phyloP scores from a whole-genome alignment of 1,139 yeast genomes.

The Nakaseomyces uthaithaninus region DNA sequence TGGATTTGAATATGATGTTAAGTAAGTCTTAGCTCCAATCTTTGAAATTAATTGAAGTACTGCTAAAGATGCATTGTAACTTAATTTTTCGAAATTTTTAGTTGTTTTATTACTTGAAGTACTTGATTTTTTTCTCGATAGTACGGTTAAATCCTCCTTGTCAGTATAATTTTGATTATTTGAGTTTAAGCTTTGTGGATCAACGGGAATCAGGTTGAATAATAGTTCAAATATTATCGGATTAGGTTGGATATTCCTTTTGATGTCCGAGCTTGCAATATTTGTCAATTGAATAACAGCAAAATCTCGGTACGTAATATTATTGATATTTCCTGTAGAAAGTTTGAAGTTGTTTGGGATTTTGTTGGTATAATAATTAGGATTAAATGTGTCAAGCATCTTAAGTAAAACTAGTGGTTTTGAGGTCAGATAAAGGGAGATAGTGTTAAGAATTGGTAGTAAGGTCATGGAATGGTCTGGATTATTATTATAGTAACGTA shows the following conservation, averaged over 20 bases:
- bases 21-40: conserved; percentile 21
- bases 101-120: not conserved
- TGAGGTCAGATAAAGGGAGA: conserved; percentile 53
- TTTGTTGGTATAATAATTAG: conserved; percentile 35
- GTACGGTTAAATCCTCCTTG: conserved; percentile 25
- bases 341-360: conserved; percentile 44
- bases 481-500: conserved; percentile 39
- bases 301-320: conserved; percentile 53
- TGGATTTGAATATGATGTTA: conserved; percentile 19
- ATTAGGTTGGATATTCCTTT: conserved; percentile 33
- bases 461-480: conserved; percentile 39
- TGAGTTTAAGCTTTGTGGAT: conserved; percentile 20
- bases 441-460: conserved; percentile 52
- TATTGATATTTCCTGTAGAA: conserved; percentile 22
- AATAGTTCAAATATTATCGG: conserved; percentile 49
- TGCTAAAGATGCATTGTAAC: conserved; percentile 52
- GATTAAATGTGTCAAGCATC: conserved; percentile 40
- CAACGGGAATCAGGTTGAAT: conserved; percentile 51
- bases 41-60: conserved; percentile 46
- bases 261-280: conserved; percentile 33
- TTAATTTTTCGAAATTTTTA: conserved; percentile 36
- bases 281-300: conserved; percentile 46
- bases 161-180: conserved; percentile 24
- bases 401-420: conserved; percentile 38
- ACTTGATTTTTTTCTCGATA: conserved; percentile 26